Percentiles rank a stretch among this genome's conserved stretches.
Evolutionary conservation across 2,329 filamentous ascomycete genomes (phyloP).

Genomic region (Diaporthe destruens): DNA sequence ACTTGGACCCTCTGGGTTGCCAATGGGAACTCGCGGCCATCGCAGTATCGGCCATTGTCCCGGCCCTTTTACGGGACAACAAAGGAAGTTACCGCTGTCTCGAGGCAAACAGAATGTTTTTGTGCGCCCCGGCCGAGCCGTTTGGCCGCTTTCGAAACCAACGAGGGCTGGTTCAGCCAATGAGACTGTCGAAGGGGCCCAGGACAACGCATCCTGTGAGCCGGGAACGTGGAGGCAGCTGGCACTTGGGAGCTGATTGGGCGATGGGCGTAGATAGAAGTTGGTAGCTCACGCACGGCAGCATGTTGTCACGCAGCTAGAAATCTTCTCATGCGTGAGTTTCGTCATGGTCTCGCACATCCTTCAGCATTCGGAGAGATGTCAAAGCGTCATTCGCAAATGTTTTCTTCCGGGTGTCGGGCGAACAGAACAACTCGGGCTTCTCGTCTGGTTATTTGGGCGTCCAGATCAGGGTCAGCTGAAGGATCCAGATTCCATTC

Average conservation of each 20-base stretch:
- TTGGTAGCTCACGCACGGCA: background rate
- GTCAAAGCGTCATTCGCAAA: background rate
- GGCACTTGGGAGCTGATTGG: background rate
- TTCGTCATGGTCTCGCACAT: background rate
- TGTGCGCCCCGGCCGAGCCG: background rate
- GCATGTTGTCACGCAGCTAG: background rate
- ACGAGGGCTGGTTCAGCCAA: background rate
- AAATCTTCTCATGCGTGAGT: background rate
- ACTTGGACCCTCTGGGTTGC: background rate
- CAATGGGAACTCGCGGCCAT: background rate
- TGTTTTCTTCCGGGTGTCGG: background rate
- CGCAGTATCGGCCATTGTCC: background rate
- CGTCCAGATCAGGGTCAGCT: background rate
- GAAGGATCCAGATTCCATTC: background rate
- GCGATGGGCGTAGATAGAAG: background rate
- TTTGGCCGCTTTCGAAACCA: slow-evolving; percentile 10
- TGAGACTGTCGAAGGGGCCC: background rate
- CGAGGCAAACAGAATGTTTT: background rate
- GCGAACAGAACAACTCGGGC: background rate
- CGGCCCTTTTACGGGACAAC: background rate
- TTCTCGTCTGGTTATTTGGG: background rate
- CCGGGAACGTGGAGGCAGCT: background rate
- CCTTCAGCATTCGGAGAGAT: background rate
- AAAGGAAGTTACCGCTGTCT: background rate
- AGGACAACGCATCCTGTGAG: background rate